Conservation (phyloP, 1,284 basidiomycete species). For the Apiotrichum mycotoxinovorans region DNA sequence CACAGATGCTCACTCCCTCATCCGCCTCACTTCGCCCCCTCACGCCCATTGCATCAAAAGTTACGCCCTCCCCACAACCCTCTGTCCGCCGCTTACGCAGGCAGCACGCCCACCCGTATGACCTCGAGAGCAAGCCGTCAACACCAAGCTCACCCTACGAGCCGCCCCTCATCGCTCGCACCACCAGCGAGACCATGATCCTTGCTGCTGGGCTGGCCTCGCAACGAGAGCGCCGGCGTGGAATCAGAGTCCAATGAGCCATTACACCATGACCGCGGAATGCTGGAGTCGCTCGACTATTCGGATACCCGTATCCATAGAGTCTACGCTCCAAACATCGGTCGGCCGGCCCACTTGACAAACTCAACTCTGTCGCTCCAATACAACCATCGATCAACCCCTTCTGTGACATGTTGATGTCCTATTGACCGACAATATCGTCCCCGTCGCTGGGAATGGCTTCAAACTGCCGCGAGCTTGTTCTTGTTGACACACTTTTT, state of each 20-base stretch:
- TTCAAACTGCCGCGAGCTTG: not conserved
- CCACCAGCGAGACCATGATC: slow-evolving; percentile 19
- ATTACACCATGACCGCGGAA: not conserved
- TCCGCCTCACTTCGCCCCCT: not conserved
- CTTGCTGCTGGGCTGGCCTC: slow-evolving; percentile 17
- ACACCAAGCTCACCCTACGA: not conserved
- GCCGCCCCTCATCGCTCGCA: slow-evolving; percentile 5
- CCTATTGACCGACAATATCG: no score
- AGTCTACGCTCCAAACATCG: no score
- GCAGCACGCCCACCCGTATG: not conserved
- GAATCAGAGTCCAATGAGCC: not conserved
- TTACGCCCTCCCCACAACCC: slow-evolving; percentile 8
- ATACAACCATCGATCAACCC: not conserved
- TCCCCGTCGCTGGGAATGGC: not conserved
- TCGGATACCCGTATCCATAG: no score
- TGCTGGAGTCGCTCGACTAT: no score
- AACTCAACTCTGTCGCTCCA: not conserved
- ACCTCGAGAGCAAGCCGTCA: not conserved
- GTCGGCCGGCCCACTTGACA: not conserved
- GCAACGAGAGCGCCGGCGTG: slow-evolving; percentile 11
- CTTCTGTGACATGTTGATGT: no score
- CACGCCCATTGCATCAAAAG: no score
- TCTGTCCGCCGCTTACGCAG: not conserved
- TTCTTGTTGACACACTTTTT: not conserved
- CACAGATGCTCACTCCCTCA: slow-evolving; percentile 2